Conservation (phyloP, 257 asterid species). For the Nicotiana tabacum region DNA sequence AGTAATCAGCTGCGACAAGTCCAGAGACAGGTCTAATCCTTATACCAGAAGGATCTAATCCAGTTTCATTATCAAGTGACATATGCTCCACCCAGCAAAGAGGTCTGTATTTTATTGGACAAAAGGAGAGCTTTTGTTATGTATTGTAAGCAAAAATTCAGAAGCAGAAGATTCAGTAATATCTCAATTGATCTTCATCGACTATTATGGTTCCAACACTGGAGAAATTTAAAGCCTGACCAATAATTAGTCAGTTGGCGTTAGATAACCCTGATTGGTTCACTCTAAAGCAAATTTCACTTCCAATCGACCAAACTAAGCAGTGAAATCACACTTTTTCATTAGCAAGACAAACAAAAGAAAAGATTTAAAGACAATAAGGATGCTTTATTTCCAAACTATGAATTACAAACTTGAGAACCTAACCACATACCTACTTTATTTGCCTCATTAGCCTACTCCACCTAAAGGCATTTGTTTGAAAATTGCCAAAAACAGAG, state of each 20-base stretch:
- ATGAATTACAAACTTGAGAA: not conserved
- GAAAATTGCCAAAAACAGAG: not conserved
- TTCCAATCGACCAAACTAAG: not conserved
- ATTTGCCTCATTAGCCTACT: not conserved
- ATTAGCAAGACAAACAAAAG: not conserved
- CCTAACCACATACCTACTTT: not conserved
- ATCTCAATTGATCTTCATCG: not conserved
- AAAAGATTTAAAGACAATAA: not conserved
- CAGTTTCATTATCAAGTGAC: constrained; percentile 77
- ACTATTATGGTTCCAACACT: no score
- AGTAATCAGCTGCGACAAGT: constrained; percentile 84
- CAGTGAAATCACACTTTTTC: not conserved
- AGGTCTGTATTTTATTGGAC: constrained; percentile 42
- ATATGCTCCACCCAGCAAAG: constrained; percentile 85
- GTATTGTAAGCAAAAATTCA: not conserved
- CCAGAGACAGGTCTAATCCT: constrained; percentile 80
- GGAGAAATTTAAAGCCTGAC: no score
- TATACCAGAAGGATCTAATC: constrained; percentile 75
- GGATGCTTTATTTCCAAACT: not conserved
- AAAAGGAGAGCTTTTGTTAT: not conserved
- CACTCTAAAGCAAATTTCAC: not conserved
- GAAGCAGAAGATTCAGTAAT: not conserved
- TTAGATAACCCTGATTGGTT: not conserved
- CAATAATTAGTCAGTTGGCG: no score
- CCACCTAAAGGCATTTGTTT: not conserved